Evolutionary conservation across 2,329 filamentous ascomycete species (phyloP).

Genomic region (Fusarium nurragi): DNA sequence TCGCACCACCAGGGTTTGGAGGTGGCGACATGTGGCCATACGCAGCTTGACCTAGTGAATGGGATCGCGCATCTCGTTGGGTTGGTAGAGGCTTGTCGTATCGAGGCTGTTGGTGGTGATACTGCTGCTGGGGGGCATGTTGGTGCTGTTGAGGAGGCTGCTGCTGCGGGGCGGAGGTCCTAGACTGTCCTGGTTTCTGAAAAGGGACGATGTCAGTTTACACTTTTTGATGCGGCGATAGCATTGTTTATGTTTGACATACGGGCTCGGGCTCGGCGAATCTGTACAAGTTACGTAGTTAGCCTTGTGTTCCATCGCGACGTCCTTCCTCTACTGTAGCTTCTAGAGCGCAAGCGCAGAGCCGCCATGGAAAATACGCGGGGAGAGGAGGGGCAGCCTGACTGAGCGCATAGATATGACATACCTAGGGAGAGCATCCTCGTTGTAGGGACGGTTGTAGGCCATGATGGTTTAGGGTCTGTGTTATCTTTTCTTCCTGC

Average conservation of each 20-base stretch:
- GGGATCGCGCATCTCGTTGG: constrained; percentile 42
- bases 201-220: constrained; percentile 37
- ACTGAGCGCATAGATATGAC: background rate
- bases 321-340: constrained; percentile 1
- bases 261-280: constrained; percentile 81
- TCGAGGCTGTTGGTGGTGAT: constrained; percentile 48
- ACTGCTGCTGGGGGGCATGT: constrained; percentile 31
- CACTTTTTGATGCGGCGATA: background rate
- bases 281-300: constrained; percentile 52
- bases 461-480: constrained; percentile 70
- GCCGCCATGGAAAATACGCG: constrained; percentile 24
- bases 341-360: constrained; percentile 30
- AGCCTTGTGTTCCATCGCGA: constrained; percentile 37
- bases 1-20: constrained; percentile 55
- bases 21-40: constrained; percentile 63
- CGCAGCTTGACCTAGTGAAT: constrained; percentile 42
- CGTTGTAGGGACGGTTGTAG: constrained; percentile 93
- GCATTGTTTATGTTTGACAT: constrained; percentile 42
- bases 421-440: constrained; percentile 90
- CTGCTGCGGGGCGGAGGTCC: constrained; percentile 42
- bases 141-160: constrained; percentile 44
- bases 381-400: constrained; percentile 35
- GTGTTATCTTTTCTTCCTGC: background rate
- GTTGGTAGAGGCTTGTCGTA: constrained; percentile 61
- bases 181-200: constrained; percentile 52